Base-by-base conservation (phyloP, 164 flowering plant species). In the Taxillus chinensis region DNA sequence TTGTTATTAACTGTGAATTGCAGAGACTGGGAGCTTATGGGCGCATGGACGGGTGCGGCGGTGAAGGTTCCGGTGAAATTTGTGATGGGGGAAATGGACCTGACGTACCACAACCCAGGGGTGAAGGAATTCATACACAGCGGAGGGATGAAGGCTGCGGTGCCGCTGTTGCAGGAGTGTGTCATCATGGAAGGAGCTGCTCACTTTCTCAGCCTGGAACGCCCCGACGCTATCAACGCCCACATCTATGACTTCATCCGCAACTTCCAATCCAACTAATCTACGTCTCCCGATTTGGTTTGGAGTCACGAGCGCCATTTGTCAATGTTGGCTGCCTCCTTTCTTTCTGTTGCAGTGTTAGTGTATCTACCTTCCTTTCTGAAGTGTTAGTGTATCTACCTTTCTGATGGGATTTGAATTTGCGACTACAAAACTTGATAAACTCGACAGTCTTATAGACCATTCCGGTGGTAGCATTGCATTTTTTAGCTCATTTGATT, bases 1-100 rank as follows among this genome's bases (percentile, higher is more conserved):
- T 5, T 5, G 46, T 43, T 9, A 6, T 43, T 9, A 9, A 9
- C 7, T 9, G 46, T 6, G 39, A 55, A 43, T 64, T 73, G 71
- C 78, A 82, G 91, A 56, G 80, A 48, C 61, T 86, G 91, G 91
- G 91, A 83, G 71, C 74, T 82, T 9, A 74, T 66, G 0, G 88
- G 81, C 5, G 65, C 86, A 59, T 83, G 86, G 87, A 70, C 82
- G 2, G 82, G 82, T 5, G 65, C 53, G 39, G 80, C 78, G 69
- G 71, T 85, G 48, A 73, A 82, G 71, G 87, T 83, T 8, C 92
- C 92, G 0, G 78, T 67, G 2, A 83, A 80, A 67, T 83, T 82
- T 64, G 79, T 83, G 12, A 77, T 82, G 13, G 92, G 92, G 6
- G 86, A 74, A 49, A 69, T 72, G 45, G 87, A 83, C 67, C 0